Evolutionary conservation across 2,329 filamentous ascomycete genomes (phyloP), one percentile per base, ranked within the genome.

Genomic region (Ophiognomonia clavigignenti-juglandacearum): DNA sequence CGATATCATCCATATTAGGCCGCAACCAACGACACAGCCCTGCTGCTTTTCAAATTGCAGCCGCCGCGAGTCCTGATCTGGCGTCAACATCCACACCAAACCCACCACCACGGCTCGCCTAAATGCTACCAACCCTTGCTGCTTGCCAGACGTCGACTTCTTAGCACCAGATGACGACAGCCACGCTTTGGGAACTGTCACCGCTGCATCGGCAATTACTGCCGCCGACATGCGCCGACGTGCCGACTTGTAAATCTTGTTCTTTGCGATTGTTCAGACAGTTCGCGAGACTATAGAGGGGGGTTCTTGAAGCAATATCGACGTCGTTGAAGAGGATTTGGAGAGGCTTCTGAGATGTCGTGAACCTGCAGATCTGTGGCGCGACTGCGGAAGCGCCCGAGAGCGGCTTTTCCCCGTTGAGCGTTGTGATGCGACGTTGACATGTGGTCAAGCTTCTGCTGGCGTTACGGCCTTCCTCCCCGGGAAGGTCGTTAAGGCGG

Each of bases 111-210:
- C 16, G 13, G 10, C 27, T 19, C 39, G 3, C 26, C 26, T 11
- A n/a, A n/a, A n/a, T n/a, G n/a, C n/a, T n/a, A n/a, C n/a, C n/a
- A n/a, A 16, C 14, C 40, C 29, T n/a, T 20, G 23, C 27, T 45
- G 23, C 27, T 13, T 11, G 19, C 39, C n/a, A 38, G 26, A 39
- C 43, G 16, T 32, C 43, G 43, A 45, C 39, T 32, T 32, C 36
- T 42, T 42, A 47, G 45, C 38, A 16, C 34, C 34, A 42, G 38
- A 47, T 43, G 32, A 47, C 34, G 45, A 38, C 39, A 47, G 26
- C 9, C 16, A 47, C 45, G 32, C 14, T 37, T 43, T 47, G 26
- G 45, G 39, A 43, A 47, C 26, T 13, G 14, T 27, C n/a, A 19
- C 18, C 45, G 39, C 32, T 34, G 24, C 16, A 39, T 47, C 45